Conservation (phyloP, 306 rosid species). For the Acmispon strigosus region DNA sequence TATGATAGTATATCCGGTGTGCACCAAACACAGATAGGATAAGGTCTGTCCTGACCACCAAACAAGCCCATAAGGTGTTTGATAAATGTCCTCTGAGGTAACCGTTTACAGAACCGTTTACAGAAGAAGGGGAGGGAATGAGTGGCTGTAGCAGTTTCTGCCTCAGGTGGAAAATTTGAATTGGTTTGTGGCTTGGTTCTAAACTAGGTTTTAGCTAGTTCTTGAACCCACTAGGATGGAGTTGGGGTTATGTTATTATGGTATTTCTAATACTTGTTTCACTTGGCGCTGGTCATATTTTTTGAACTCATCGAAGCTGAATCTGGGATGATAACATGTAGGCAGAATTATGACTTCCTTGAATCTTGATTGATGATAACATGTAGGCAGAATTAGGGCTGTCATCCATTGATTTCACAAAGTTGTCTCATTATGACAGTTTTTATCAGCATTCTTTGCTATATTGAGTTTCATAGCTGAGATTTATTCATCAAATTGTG, state of each 20-base stretch:
- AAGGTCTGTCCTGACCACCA: background rate
- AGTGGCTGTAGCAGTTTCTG: background rate
- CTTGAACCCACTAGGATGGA: background rate
- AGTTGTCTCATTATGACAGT: background rate
- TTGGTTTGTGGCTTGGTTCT: background rate
- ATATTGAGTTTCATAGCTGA: too few relatives aligned
- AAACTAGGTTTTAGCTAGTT: background rate
- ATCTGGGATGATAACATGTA: background rate
- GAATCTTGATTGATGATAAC: background rate
- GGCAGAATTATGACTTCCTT: background rate
- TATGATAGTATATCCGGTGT: too few relatives aligned
- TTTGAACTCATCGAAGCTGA: background rate
- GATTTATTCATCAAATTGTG: too few relatives aligned
- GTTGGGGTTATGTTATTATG: background rate
- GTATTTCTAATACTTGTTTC: background rate
- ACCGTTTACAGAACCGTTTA: background rate
- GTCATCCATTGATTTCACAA: background rate
- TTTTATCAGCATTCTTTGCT: too few relatives aligned
- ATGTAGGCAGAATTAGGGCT: background rate
- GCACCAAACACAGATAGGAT: background rate
- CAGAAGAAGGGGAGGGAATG: background rate
- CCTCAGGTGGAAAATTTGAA: background rate
- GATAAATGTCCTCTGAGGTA: background rate
- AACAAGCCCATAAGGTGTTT: background rate
- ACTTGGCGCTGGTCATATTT: background rate